phyloP scores from a whole-genome alignment of 106 monocot genomes.

The Hemerocallis citrina region DNA sequence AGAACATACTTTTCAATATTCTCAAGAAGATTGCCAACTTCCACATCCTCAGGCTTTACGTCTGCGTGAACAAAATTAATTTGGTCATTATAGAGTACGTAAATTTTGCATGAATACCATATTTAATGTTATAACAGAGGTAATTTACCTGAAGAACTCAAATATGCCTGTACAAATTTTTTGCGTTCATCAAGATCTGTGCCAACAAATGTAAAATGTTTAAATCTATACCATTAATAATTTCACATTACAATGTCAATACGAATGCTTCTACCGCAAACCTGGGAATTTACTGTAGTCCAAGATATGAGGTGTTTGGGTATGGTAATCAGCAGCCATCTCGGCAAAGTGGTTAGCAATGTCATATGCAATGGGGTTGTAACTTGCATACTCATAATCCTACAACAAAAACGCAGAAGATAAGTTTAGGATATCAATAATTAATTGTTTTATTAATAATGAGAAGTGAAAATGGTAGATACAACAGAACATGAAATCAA shows the following conservation, averaged over 20 bases:
- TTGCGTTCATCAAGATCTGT: constrained; percentile 60
- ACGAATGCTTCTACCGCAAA: background rate
- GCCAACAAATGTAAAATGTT: background rate
- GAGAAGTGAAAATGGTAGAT: background rate
- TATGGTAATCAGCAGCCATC: constrained; percentile 91
- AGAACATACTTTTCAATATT: constrained; percentile 66
- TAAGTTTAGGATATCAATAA: background rate
- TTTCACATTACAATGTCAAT: background rate
- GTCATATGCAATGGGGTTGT: constrained; percentile 82
- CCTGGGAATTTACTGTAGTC: constrained; percentile 79
- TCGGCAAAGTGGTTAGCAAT: constrained; percentile 94
- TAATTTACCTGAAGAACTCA: constrained; percentile 54
- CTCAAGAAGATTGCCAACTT: constrained; percentile 44
- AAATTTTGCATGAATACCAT: background rate
- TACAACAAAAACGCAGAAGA: constrained; percentile 9
- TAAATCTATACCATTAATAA: background rate
- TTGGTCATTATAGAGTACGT: background rate
- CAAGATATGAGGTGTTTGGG: constrained; percentile 72
- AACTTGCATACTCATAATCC: constrained; percentile 94
- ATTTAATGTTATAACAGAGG: background rate
- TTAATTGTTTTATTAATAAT: background rate
- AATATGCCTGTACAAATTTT: constrained; percentile 61
- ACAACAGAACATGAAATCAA: too few relatives aligned
- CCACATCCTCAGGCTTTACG: constrained; percentile 22
- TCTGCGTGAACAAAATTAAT: constrained; percentile 15